Percentiles rank a stretch among this genome's conserved stretches.
Conservation (phyloP, 23 red algal species). For the Agarophyton chilense region DNA sequence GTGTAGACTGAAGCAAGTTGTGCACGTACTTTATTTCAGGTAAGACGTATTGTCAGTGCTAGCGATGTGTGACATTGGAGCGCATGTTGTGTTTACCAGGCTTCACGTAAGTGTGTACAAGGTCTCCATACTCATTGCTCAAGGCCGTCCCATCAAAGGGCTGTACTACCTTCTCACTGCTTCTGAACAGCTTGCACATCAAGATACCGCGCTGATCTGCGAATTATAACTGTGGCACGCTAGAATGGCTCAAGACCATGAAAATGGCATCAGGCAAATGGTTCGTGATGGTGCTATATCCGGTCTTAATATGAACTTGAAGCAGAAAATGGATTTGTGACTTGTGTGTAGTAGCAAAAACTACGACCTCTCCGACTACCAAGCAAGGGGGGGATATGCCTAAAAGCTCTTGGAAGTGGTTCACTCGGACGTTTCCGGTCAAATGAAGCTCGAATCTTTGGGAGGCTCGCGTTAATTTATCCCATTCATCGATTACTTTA, state of each 20-base stretch:
- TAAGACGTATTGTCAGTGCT: slow-evolving; percentile 10
- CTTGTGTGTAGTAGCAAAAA: background rate
- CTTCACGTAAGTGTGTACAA: slow-evolving; percentile 11
- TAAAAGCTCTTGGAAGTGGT: slow-evolving; percentile 3
- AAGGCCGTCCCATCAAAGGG: too few species aligned
- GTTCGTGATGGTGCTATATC: slow-evolving; percentile 1
- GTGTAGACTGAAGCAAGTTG: slow-evolving; percentile 3
- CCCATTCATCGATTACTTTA: slow-evolving; percentile 34
- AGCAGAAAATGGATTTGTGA: slow-evolving; percentile 13
- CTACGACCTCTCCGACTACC: background rate
- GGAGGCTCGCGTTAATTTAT: slow-evolving; percentile 45
- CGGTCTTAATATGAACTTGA: too few species aligned
- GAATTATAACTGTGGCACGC: slow-evolving; percentile 18
- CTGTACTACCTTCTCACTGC: slow-evolving; percentile 20
- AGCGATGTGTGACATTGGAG: background rate
- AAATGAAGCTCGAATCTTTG: background rate
- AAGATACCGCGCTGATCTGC: background rate
- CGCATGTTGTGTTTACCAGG: background rate
- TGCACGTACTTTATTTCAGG: background rate
- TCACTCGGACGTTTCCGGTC: slow-evolving; percentile 22
- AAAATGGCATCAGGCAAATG: slow-evolving; percentile 3
- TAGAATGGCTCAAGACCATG: slow-evolving; percentile 34
- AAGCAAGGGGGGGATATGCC: slow-evolving; percentile 17
- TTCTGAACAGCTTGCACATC: background rate
- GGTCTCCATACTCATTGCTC: background rate